These are phyloP conservation scores for Cutaneotrichosporon sp. DNA, from an alignment of 1,284 basidiomycete genomes.

Conservation along the genomic window DNA sequence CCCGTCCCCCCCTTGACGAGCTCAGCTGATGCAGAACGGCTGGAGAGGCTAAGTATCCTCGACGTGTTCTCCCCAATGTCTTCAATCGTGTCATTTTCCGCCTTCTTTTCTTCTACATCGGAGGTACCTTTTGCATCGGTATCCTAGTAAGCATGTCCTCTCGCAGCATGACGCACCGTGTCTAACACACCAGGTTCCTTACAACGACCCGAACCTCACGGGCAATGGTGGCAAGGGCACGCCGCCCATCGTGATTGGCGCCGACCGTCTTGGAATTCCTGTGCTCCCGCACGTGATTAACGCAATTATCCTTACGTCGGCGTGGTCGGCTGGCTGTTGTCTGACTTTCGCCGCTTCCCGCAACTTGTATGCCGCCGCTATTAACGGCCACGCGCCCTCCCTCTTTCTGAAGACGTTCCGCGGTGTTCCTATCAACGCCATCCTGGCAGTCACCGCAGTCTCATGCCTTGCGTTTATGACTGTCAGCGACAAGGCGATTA, in stretches of 20 bases:
- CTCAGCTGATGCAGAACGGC: no score
- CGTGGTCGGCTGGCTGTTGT: conserved; percentile 34
- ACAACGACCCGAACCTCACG: conserved; percentile 45
- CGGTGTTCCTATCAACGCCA: conserved; percentile 62
- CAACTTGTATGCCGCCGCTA: conserved; percentile 50
- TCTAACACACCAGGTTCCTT: conserved; percentile 46
- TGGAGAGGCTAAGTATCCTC: conserved; percentile 56
- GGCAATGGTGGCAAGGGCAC: conserved; percentile 56
- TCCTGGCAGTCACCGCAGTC: conserved; percentile 65
- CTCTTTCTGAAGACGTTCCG: conserved; percentile 57
- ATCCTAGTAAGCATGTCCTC: conserved; percentile 18
- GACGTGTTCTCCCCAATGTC: conserved; percentile 65
- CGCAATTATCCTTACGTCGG: conserved; percentile 60
- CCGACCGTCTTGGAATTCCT: conserved; percentile 63
- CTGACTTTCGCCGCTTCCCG: conserved; percentile 33
- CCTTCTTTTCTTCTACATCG: conserved; percentile 48
- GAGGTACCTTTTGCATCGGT: conserved; percentile 54
- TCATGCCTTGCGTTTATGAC: conserved; percentile 53
- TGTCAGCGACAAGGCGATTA: conserved; percentile 56
- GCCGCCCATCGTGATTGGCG: conserved; percentile 73
- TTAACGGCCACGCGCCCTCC: conserved; percentile 55
- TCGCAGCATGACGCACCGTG: conserved; percentile 5
- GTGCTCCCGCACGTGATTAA: conserved; percentile 61
- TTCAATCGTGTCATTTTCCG: conserved; percentile 65
- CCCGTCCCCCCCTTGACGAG: no score